These are phyloP conservation scores for Trametes sanguinea DNA, from an alignment of 768 basidiomycete genomes.

Conservation along the genomic window DNA sequence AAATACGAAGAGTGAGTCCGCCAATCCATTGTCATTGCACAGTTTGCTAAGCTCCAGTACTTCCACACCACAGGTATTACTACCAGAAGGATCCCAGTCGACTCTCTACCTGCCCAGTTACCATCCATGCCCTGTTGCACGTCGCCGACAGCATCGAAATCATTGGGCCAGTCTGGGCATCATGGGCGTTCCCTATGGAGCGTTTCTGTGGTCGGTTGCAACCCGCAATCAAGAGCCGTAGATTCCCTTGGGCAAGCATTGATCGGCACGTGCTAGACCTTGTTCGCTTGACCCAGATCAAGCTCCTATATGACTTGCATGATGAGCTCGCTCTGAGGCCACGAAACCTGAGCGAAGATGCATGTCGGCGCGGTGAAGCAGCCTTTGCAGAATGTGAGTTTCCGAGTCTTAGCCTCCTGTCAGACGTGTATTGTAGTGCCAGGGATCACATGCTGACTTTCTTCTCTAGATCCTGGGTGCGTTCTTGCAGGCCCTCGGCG, in stretches of 20 bases:
- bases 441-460: neutral
- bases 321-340: slow-evolving; percentile 4
- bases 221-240: slow-evolving; percentile 25
- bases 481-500: neutral
- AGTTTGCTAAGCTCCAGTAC: too few species aligned
- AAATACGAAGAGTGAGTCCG: slow-evolving; percentile 41
- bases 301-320: slow-evolving; percentile 11
- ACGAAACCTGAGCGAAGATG: neutral
- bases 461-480: neutral
- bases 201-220: slow-evolving; percentile 29
- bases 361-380: too few species aligned
- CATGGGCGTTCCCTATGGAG: slow-evolving; percentile 37
- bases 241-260: slow-evolving; percentile 25
- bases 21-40: neutral
- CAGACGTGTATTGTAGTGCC: too few species aligned
- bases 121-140: slow-evolving; percentile 37
- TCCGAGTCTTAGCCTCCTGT: neutral
- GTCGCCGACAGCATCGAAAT: slow-evolving; percentile 31
- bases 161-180: slow-evolving; percentile 28
- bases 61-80: slow-evolving; percentile 25
- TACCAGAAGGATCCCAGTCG: slow-evolving; percentile 31
- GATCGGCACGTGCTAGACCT: slow-evolving; percentile 14
- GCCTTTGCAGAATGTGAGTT: slow-evolving; percentile 3
- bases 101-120: slow-evolving; percentile 34
- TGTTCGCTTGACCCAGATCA: slow-evolving; percentile 20